Percentiles rank a stretch among this genome's conserved stretches.
Evolutionary conservation across 768 basidiomycete genomes (phyloP).

Genomic region (Mycena galericulata): DNA sequence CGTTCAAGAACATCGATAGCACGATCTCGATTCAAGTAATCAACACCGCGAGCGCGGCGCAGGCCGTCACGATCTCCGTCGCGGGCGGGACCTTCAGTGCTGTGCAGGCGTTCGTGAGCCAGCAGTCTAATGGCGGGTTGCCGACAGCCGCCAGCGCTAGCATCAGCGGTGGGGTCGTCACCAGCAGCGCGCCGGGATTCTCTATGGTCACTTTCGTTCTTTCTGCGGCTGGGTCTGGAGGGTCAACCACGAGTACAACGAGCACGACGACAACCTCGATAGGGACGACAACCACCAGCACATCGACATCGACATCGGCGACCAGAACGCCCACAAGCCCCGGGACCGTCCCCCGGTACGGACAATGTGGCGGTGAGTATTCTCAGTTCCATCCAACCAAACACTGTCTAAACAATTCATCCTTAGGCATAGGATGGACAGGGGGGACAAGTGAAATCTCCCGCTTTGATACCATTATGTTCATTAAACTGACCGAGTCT

Average conservation of each 20-base stretch:
- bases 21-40: slow-evolving; percentile 27
- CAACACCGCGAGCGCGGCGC: slow-evolving; percentile 21
- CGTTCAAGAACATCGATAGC: slow-evolving; percentile 27
- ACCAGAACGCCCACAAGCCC: not conserved
- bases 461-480: not conserved
- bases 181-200: slow-evolving; percentile 3
- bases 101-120: slow-evolving; percentile 20
- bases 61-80: slow-evolving; percentile 17
- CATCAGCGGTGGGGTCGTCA: slow-evolving; percentile 18
- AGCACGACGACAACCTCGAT: not conserved
- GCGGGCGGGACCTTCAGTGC: slow-evolving; percentile 15
- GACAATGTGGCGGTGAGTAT: not conserved
- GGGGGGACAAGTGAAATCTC: not conserved
- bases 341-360: not conserved
- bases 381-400: not conserved
- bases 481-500: not conserved
- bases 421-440: not conserved
- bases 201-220: slow-evolving; percentile 25
- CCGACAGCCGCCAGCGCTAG: slow-evolving; percentile 15
- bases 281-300: not conserved
- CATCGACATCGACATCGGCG: not conserved
- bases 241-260: not conserved
- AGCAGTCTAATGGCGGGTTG: slow-evolving; percentile 22
- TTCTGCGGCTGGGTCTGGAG: not conserved
- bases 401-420: not conserved